A percentile compares a stretch with the other conserved stretches of the same genome.
Conservation (phyloP, 371 early-diverging fungal genomes). For the Mortierella sp. region DNA sequence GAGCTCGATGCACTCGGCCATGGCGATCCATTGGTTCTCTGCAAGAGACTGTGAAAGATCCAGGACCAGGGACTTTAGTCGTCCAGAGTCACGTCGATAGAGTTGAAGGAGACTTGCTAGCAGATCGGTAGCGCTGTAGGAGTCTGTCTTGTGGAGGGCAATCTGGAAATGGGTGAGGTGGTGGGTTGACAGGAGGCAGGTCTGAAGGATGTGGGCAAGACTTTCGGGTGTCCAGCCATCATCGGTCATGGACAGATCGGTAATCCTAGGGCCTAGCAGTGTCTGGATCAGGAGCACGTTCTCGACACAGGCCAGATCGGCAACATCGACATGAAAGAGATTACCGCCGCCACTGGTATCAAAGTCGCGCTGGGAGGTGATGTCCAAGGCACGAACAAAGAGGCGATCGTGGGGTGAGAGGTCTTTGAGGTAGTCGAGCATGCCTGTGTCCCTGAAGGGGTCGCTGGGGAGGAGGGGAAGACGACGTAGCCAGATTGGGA, state of each 20-base stretch:
- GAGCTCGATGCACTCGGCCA: constrained; percentile 41
- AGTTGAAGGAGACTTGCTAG: constrained; percentile 18
- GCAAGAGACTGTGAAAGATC: constrained; percentile 37
- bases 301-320: constrained; percentile 33
- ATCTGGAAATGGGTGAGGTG: constrained; percentile 40
- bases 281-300: constrained; percentile 45
- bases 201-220: constrained; percentile 21
- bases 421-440: constrained; percentile 23
- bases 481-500: constrained; percentile 44
- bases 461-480: constrained; percentile 43
- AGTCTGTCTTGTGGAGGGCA: constrained; percentile 34
- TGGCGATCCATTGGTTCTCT: constrained; percentile 21
- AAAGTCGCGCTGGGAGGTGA: constrained; percentile 36
- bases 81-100: constrained; percentile 20
- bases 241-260: constrained; percentile 39
- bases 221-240: constrained; percentile 44
- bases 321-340: constrained; percentile 35
- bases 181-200: constrained; percentile 17
- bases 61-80: constrained; percentile 23
- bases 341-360: constrained; percentile 32
- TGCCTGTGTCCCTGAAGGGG: constrained; percentile 44
- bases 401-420: constrained; percentile 29
- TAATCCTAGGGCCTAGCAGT: constrained; percentile 35
- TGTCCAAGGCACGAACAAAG: constrained; percentile 39
- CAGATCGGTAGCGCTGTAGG: constrained; percentile 21